Percentiles rank a stretch among this genome's conserved stretches.
Evolutionary conservation across 306 rosid species (phyloP).

Genomic region (Prunus davidiana): DNA sequence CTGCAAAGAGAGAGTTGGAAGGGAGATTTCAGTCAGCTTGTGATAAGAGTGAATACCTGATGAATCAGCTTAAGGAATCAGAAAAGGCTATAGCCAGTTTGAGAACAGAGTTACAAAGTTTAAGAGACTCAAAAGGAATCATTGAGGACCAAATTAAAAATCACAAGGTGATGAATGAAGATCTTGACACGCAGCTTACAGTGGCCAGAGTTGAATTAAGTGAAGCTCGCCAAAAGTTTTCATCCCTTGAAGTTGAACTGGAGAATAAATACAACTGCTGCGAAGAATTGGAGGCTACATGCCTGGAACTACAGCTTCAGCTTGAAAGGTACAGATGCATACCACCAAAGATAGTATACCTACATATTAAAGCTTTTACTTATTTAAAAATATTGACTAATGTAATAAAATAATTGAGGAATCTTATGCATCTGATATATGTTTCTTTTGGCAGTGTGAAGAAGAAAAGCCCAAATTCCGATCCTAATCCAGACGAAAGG

Average conservation of each 20-base stretch:
- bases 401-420: background rate
- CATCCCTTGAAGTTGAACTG: conserved; percentile 63
- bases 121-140: conserved; percentile 42
- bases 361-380: conserved; percentile 6
- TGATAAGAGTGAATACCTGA: conserved; percentile 43
- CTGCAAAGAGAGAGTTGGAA: conserved; percentile 42
- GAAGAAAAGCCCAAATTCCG: conserved; percentile 31
- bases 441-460: conserved; percentile 41
- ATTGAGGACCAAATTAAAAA: conserved; percentile 43
- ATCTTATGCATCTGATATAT: conserved; percentile 18
- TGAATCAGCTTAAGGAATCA: conserved; percentile 53
- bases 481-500: conserved; percentile 43
- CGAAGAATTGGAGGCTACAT: conserved; percentile 72
- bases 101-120: conserved; percentile 45
- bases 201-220: conserved; percentile 50
- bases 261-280: conserved; percentile 51
- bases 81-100: conserved; percentile 47
- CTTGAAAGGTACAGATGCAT: conserved; percentile 59
- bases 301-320: conserved; percentile 77
- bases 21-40: conserved; percentile 42
- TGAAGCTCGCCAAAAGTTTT: conserved; percentile 51
- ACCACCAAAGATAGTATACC: background rate
- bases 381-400: background rate
- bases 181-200: conserved; percentile 42
- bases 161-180: conserved; percentile 37